Conservation (phyloP, 441 rosid genomes). For the Melastoma candidum region DNA sequence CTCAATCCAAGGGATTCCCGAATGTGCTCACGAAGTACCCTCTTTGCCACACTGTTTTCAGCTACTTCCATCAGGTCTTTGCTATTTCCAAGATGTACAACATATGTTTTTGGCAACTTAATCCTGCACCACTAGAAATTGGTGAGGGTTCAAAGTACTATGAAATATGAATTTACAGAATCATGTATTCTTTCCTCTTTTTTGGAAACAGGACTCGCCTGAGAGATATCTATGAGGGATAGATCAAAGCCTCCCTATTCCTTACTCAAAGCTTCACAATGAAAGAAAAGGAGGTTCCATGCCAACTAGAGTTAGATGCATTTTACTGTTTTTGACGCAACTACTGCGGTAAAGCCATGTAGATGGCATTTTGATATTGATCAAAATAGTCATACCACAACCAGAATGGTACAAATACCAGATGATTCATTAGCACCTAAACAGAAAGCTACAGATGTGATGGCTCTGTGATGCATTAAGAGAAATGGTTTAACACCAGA, state of each 20-base stretch:
- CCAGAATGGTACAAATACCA: background rate
- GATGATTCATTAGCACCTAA: too few relatives aligned
- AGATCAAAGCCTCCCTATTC: background rate
- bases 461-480: background rate
- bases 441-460: too few relatives aligned
- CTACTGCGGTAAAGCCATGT: too few relatives aligned
- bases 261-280: background rate
- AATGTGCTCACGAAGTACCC: slow-evolving; percentile 64
- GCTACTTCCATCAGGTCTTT: slow-evolving; percentile 2
- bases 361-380: too few relatives aligned
- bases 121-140: slow-evolving; percentile 32
- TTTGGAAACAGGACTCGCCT: background rate
- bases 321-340: too few relatives aligned
- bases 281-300: background rate
- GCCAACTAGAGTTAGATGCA: too few relatives aligned
- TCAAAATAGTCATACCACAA: background rate
- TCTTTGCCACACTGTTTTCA: slow-evolving; percentile 26
- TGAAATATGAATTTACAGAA: background rate
- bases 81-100: slow-evolving; percentile 84
- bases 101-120: slow-evolving; percentile 81
- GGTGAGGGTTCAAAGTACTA: background rate
- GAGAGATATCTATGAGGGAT: background rate
- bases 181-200: background rate
- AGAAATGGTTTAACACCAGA: background rate
- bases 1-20: slow-evolving; percentile 62